Base-by-base conservation (phyloP, 2,329 filamentous ascomycete species). In the Cadophora sp. region DNA sequence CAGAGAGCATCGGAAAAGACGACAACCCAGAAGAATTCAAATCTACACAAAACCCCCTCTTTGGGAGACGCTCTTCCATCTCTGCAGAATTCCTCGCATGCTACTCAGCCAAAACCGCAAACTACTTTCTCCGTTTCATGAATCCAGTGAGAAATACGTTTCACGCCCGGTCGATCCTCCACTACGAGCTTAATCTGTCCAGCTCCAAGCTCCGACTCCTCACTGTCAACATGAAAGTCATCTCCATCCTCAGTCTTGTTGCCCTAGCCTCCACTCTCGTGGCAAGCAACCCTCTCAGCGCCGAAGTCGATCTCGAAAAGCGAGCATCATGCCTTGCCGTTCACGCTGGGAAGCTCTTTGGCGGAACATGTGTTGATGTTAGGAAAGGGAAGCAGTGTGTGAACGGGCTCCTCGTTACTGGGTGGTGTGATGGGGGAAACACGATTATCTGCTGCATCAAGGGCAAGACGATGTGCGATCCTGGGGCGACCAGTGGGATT, bases 371-470 rank as follows among this genome's bases (percentile, higher is more conserved):
- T n/a, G 55, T 59, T 30, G 55, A 59, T 59, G 55, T 59, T 9
- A 20, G 9, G 33, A 59, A 59, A 18, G 55, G 55, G 5, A 59
- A 59, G 20, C 55, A 59, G 22, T 59, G 55, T 24, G 33, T 41
- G 33, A 59, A 59, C 16, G 55, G 55, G 14, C 39, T 59, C 4
- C 24, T 59, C 20, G 55, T 59, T 8, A 59, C 55, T 14, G 55
- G 55, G 7, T 59, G 55, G 55, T 59, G 55, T 18, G 55, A 27
- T 41, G 55, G 55, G n/a, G 55, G 55, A 43, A 59, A 59, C 14
- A 59, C 55, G 8, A 59, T 59, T 22, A 59, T 59, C 55, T 59
- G 55, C 39, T 59, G 55, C n/a, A 43, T 59, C 4, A 59, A 59
- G 33, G 33, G 55, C 20, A 41, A 59, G 33, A 11, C 33, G 1